These are phyloP conservation scores for Hemileccinum rubropunctum DNA, from an alignment of 768 basidiomycete species.

Conservation along the genomic window DNA sequence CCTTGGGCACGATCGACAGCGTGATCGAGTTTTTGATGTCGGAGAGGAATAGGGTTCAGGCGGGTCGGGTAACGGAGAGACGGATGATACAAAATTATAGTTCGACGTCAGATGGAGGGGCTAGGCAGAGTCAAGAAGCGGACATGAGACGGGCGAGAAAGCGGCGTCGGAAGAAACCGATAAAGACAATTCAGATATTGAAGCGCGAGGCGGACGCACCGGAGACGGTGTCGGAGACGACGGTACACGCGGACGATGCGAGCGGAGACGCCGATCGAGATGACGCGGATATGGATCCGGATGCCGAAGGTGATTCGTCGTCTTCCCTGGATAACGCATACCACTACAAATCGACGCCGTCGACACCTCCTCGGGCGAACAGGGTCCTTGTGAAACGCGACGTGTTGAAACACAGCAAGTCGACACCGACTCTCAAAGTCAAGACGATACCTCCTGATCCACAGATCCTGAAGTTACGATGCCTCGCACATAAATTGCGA, in stretches of 20 bases:
- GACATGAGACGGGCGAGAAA: conserved; percentile 39
- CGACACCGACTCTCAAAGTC: conserved; percentile 45
- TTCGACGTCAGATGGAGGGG: conserved; percentile 35
- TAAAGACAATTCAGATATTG: conserved; percentile 29
- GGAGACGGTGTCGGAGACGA: conserved; percentile 24
- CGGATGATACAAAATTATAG: conserved; percentile 28
- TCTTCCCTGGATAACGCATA: conserved; percentile 26
- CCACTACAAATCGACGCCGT: conserved; percentile 26
- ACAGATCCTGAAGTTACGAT: conserved; percentile 47
- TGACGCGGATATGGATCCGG: conserved; percentile 14
- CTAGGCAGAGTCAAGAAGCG: conserved; percentile 37
- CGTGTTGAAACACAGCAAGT: conserved; percentile 41
- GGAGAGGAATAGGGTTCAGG: conserved; percentile 60
- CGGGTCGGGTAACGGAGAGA: conserved; percentile 32
- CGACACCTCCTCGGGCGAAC: conserved; percentile 30
- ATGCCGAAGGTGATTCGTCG: conserved; percentile 25
- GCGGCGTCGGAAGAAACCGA: conserved; percentile 37
- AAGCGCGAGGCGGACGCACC: conserved; percentile 19
- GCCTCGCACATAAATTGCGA: conserved; percentile 55
- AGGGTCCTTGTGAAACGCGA: conserved; percentile 21
- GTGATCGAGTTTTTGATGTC: conserved; percentile 74
- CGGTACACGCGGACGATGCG: conserved; percentile 19
- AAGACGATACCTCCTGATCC: conserved; percentile 43
- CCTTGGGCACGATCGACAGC: conserved; percentile 69
- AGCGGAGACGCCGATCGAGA: conserved; percentile 29